Evolutionary conservation across 2,329 filamentous ascomycete species (phyloP).

Genomic region (Periconia sp.): DNA sequence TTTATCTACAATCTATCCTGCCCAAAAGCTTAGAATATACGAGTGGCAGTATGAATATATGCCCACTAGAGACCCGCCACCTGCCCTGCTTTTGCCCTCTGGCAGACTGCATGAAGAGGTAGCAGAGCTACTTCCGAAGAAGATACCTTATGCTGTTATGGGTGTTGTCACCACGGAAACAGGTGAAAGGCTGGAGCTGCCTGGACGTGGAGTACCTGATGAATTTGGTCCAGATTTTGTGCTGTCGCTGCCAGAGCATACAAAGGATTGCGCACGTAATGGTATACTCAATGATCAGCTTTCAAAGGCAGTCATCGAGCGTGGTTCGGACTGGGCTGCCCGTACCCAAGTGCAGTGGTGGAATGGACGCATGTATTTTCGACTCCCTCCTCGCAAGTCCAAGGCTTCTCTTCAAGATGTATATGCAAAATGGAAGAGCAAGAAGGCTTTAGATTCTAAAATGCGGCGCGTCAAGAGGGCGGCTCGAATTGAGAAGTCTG

Average conservation of each 20-base stretch:
- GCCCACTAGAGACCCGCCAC: conserved; percentile 12
- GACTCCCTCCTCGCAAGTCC: conserved; percentile 12
- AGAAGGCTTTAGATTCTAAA: conserved; percentile 6
- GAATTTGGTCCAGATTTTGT: conserved; percentile 27
- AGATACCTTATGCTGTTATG: conserved; percentile 29
- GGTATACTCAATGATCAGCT: conserved; percentile 28
- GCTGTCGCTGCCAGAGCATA: conserved; percentile 21
- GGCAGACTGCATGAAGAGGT: conserved; percentile 3
- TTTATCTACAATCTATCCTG: conserved; percentile 10
- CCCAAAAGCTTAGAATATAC: conserved; percentile 28
- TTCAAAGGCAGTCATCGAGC: conserved; percentile 28
- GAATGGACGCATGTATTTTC: conserved; percentile 37
- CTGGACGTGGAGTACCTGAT: conserved; percentile 24
- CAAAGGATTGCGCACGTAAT: conserved; percentile 29
- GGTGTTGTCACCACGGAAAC: conserved; percentile 28
- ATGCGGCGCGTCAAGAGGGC: conserved; percentile 7
- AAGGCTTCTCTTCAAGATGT: conserved; percentile 19
- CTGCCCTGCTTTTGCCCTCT: background rate
- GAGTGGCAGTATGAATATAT: conserved; percentile 31
- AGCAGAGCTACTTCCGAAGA: conserved; percentile 13
- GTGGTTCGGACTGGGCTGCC: conserved; percentile 28
- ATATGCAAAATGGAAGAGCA: conserved; percentile 24
- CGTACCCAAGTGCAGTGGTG: conserved; percentile 34
- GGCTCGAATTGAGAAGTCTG: conserved; percentile 2
- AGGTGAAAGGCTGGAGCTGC: conserved; percentile 30